These are phyloP conservation scores for Narthecium ossifragum DNA, from an alignment of 106 monocot genomes.

Conservation along the genomic window DNA sequence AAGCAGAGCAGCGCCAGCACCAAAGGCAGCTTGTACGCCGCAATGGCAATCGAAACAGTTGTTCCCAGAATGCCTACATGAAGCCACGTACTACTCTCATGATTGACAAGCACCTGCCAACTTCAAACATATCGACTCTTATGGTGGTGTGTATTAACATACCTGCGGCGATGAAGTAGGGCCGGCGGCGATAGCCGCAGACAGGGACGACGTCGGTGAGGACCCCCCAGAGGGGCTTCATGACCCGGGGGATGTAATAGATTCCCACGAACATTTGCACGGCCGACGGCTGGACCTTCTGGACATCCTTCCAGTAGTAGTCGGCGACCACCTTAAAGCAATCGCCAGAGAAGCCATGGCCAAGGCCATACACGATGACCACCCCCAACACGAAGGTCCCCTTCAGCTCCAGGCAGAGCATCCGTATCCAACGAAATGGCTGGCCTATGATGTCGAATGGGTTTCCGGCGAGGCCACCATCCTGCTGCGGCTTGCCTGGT, in stretches of 20 bases:
- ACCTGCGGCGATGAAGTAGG: conserved; percentile 73
- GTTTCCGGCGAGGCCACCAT: neutral
- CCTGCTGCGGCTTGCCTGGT: too few species aligned
- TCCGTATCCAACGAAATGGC: conserved; percentile 49
- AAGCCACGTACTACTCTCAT: neutral
- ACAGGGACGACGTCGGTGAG: conserved; percentile 74
- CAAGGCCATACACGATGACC: conserved; percentile 53
- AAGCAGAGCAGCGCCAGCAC: conserved; percentile 38
- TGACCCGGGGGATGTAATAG: conserved; percentile 52
- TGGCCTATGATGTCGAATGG: neutral
- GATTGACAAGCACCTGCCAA: neutral
- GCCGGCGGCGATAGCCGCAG: conserved; percentile 54
- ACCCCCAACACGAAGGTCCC: conserved; percentile 55
- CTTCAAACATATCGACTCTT: neutral
- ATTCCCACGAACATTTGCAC: conserved; percentile 53
- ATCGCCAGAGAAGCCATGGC: conserved; percentile 58
- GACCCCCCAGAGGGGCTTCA: conserved; percentile 81
- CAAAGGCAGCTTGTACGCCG: conserved; percentile 17
- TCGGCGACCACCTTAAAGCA: conserved; percentile 50
- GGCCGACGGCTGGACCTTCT: conserved; percentile 59
- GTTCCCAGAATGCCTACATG: conserved; percentile 39
- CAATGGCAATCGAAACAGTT: conserved; percentile 16
- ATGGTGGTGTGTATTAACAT: neutral
- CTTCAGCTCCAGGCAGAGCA: conserved; percentile 47
- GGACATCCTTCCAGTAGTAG: conserved; percentile 94